These are phyloP conservation scores for Penicillium vulpinum DNA, from an alignment of 2,329 filamentous ascomycete genomes.

Conservation along the genomic window DNA sequence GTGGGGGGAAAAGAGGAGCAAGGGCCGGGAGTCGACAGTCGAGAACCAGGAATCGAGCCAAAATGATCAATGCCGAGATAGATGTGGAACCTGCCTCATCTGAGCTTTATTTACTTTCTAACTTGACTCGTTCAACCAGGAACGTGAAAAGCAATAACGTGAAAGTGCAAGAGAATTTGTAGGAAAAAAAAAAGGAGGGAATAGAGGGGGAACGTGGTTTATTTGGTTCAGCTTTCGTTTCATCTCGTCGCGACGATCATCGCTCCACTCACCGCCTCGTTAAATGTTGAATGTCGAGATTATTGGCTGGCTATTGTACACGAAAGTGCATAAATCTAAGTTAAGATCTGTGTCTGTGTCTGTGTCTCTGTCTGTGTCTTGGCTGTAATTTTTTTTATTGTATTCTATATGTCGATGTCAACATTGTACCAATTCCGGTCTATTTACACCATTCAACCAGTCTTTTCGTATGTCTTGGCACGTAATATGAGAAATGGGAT, in stretches of 20 bases:
- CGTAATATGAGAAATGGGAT: neutral
- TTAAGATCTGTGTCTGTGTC: conserved; percentile 2
- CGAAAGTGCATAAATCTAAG: neutral
- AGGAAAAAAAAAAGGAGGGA: conserved; percentile 1
- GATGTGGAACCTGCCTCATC: conserved; percentile 11
- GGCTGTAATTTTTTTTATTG: neutral
- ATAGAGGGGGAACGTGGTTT: conserved; percentile 16
- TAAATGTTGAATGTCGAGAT: conserved; percentile 4
- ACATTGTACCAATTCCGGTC: conserved; percentile 8
- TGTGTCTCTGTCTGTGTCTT: too few species aligned
- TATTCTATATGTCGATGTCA: neutral
- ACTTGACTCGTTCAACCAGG: conserved; percentile 10
- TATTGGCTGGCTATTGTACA: too few species aligned
- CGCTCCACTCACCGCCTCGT: conserved; percentile 13
- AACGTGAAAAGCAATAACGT: neutral
- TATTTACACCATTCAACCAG: neutral
- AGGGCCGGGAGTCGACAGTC: neutral
- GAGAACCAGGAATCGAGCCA: conserved; percentile 1
- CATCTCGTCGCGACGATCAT: conserved; percentile 14
- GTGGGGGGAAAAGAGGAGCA: neutral
- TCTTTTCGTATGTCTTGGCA: neutral
- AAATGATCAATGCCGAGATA: conserved; percentile 1
- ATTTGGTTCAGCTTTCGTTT: conserved; percentile 16
- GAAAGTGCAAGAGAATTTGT: neutral
- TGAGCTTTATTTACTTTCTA: neutral